Base-by-base conservation (phyloP, 257 asterid species). In the Scutellaria minor region DNA sequence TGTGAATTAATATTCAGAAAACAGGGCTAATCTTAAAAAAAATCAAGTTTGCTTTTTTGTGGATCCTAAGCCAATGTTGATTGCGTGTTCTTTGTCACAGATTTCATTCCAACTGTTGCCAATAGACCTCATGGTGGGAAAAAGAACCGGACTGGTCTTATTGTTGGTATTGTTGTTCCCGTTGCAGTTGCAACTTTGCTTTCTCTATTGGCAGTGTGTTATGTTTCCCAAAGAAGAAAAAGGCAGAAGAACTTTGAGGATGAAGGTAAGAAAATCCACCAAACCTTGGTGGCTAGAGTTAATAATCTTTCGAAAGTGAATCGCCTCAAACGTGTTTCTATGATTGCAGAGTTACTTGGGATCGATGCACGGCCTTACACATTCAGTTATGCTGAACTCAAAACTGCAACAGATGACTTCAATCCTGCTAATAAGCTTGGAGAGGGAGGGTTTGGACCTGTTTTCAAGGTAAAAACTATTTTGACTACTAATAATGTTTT, bases 371-470 rank as follows among this genome's bases (percentile, higher is more conserved):
- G 85, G n/a, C 95, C 96, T 41, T 86, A 79, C 81, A 89, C 94
- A 24, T 89, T 88, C 74, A 75, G 80, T 71, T 92, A 86, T 64
- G 85, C 88, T 27, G 96, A 89, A 65, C 92, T 92, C 63, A 81
- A 77, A 83, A 66, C 85, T 45, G 96, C 91, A 14, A 92, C 98
- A 14, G 76, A 80, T 44, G 96, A 88, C 74, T 92, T 92, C 64
- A 64, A 65, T 80, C 83, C 87, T 71, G 73, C 78, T 68, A 88
- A 92, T 74, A 89, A 85, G 82, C 96, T 92, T 51, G 96, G 98
- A 74, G 98, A 92, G 84, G 96, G 98, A 70, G 98, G 98, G 75
- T 92, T 92, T 56, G 96, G 96, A 80, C 93, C 96, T 9, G 98
- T 92, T 52, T 92, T 75, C 85, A 85, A 84, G 98, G 98, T 89